Conservation (phyloP, 345 rosid genomes). For the Populus nigra region DNA sequence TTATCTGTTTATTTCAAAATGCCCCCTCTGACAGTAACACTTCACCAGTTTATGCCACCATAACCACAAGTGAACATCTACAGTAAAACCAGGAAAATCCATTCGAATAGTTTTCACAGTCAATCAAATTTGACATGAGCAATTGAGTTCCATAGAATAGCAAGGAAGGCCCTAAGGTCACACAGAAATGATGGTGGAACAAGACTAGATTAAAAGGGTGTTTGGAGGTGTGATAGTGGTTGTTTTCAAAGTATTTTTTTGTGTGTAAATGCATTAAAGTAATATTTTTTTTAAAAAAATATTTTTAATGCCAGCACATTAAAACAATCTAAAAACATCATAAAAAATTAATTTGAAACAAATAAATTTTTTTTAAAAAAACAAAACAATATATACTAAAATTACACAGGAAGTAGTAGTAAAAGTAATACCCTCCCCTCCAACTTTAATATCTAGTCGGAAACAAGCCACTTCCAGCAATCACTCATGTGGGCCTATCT, state of each 20-base stretch:
- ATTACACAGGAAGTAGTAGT: constrained; percentile 2
- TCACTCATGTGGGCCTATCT: constrained; percentile 36
- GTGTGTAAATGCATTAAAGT: too few relatives aligned
- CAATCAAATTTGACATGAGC: background rate
- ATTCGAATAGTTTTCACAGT: too few relatives aligned
- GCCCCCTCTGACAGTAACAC: constrained; percentile 1
- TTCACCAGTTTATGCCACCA: background rate
- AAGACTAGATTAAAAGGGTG: background rate
- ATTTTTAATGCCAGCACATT: accelerated
- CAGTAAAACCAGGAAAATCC: background rate
- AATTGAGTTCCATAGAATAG: background rate
- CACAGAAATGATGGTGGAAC: background rate
- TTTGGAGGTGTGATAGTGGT: accelerated
- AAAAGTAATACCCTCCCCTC: constrained; percentile 22
- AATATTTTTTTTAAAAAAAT: too few relatives aligned
- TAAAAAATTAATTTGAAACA: too few relatives aligned
- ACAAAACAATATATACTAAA: background rate
- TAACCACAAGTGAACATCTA: background rate
- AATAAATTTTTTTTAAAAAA: too few relatives aligned
- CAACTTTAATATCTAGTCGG: constrained; percentile 15
- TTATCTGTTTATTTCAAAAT: background rate
- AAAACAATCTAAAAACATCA: too few relatives aligned
- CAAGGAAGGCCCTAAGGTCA: background rate
- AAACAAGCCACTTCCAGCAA: constrained; percentile 30
- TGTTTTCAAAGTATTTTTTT: too few relatives aligned